Base-by-base conservation (phyloP, 371 early-diverging fungal species). In the Syncephalis plumigaleata region DNA sequence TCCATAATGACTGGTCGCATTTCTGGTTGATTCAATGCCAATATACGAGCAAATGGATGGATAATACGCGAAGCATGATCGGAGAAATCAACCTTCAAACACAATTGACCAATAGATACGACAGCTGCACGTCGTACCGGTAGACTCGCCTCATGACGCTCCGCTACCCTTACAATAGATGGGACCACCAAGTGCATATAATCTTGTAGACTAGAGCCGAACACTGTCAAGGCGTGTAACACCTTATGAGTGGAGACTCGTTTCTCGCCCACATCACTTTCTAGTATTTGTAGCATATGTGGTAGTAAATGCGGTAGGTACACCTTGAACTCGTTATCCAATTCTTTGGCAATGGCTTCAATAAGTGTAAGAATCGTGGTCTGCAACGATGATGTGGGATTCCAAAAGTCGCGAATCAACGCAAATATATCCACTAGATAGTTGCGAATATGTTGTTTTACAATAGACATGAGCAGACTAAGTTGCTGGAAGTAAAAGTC, bases 131-230 rank as follows among this genome's bases (percentile, higher is more conserved):
- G 76, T 36, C 87, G 75, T n/a, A 92, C 61, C 16, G 51, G 50
- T 2, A 67, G 49, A 0, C 83, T 78, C 0, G 70, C 68, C 42
- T 83, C 85, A 0, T 73, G 63, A 24, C 73, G 70, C 54, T 91
- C 91, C 53, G 92, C 78, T 39, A 88, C 69, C 39, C 68, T 61
- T 43, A 93, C 80, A 11, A 97, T 70, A 4, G 78, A 81, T 3
- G 93, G 96, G 42, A 93, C 75, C 8, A 94, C 83, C 20, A 97
- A 65, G 54, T 88, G 89, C 68, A 94, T 72, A 53, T 91, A 90
- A 47, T 92, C 91, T 56, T 95, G 94, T 48, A 95, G 75, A 50
- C 82, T 89, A 22, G 82, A 63, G 15, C 93, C 89, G 67, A 94
- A 84, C 1, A 80, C 73, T 37, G 77, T 73, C 57, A 97, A 68